Evolutionary conservation across 2,329 filamentous ascomycete species (phyloP).

Genomic region (Neofusicoccum ribis): DNA sequence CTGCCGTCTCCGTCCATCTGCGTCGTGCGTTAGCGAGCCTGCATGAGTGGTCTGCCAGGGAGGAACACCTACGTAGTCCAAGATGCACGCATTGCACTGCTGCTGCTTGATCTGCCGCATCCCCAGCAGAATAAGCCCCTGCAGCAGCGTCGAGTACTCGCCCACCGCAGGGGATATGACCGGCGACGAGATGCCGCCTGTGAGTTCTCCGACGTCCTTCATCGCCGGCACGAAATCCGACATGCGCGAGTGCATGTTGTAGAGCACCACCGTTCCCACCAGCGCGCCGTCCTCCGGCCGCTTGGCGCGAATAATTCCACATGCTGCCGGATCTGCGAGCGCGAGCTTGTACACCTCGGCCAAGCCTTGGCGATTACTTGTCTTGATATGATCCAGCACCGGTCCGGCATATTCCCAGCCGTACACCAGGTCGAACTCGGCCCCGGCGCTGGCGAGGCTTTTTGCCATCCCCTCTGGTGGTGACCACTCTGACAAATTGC

Average conservation of each 20-base stretch:
- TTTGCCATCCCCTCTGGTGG: slow-evolving; percentile 76
- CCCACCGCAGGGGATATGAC: slow-evolving; percentile 69
- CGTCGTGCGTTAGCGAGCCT: slow-evolving; percentile 20
- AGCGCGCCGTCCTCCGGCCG: slow-evolving; percentile 65
- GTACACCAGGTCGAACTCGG: slow-evolving; percentile 81
- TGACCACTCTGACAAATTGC: slow-evolving; percentile 70
- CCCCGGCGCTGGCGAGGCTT: slow-evolving; percentile 69
- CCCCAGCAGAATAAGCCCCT: slow-evolving; percentile 77
- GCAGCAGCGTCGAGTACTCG: slow-evolving; percentile 70
- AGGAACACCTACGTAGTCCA: slow-evolving; percentile 71
- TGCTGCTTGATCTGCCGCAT: slow-evolving; percentile 80
- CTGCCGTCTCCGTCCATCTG: slow-evolving; percentile 72
- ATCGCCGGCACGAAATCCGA: slow-evolving; percentile 70
- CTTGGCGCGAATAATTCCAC: slow-evolving; percentile 82
- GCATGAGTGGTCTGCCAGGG: slow-evolving; percentile 30
- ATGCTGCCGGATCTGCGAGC: slow-evolving; percentile 68
- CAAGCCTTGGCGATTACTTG: slow-evolving; percentile 73
- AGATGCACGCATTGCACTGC: slow-evolving; percentile 68
- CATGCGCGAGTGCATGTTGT: slow-evolving; percentile 67
- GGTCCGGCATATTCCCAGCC: slow-evolving; percentile 73
- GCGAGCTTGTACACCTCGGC: slow-evolving; percentile 78
- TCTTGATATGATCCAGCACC: slow-evolving; percentile 73
- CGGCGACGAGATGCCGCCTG: slow-evolving; percentile 78
- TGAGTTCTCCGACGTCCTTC: slow-evolving; percentile 57
- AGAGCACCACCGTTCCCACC: slow-evolving; percentile 77